Conservation (phyloP, 495 filamentous ascomycete genomes). For the Penicillium fimorum region DNA sequence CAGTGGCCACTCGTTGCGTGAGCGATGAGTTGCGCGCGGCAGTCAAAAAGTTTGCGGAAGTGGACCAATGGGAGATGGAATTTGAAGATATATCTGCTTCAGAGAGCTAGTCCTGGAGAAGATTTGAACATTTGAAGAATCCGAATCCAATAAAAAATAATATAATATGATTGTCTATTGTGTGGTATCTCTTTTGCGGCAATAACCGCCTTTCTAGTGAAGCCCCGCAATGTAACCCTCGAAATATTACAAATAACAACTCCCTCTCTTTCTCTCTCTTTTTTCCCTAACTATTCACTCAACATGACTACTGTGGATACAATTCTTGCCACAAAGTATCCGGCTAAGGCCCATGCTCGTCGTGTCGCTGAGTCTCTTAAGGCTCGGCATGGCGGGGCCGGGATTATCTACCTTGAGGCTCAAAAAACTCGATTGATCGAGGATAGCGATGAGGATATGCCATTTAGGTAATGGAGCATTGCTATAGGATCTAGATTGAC, state of each 20-base stretch:
- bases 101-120: slow-evolving; percentile 20
- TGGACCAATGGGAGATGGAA: slow-evolving; percentile 71
- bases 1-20: slow-evolving; percentile 18
- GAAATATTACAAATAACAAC: background rate
- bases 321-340: slow-evolving; percentile 75
- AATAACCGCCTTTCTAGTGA: slow-evolving; percentile 7
- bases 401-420: slow-evolving; percentile 78
- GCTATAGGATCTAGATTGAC: background rate
- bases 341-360: slow-evolving; percentile 85
- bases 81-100: slow-evolving; percentile 58
- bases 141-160: slow-evolving; percentile 1
- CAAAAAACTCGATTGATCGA: slow-evolving; percentile 74
- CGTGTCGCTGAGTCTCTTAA: slow-evolving; percentile 75
- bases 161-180: background rate
- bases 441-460: slow-evolving; percentile 76
- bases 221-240: slow-evolving; percentile 18
- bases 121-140: background rate
- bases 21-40: slow-evolving; percentile 42
- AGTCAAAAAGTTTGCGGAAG: slow-evolving; percentile 60
- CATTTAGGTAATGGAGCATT: slow-evolving; percentile 62
- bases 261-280: background rate
- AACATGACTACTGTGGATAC: slow-evolving; percentile 40
- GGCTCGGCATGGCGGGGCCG: slow-evolving; percentile 31
- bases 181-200: background rate
- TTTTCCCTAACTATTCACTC: background rate